phyloP scores from a whole-genome alignment of 192 early-diverging fungal species.

The Podila minutissima region DNA sequence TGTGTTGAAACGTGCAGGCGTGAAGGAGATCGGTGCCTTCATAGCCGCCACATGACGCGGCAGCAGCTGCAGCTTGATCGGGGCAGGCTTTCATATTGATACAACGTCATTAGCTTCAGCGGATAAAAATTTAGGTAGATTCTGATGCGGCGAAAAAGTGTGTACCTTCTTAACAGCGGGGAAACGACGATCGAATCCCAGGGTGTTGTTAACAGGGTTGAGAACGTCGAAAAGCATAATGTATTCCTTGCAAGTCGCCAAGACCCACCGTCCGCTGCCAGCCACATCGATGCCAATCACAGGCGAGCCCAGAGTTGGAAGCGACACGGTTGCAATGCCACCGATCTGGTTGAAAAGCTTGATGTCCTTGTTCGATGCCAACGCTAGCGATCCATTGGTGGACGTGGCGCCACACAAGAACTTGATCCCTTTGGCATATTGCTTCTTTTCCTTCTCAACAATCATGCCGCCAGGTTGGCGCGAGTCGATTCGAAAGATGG shows the following conservation, averaged over 20 bases:
- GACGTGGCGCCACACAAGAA: conserved; percentile 83
- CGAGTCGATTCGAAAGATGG: conserved; percentile 90
- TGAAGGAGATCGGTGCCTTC: conserved; percentile 72
- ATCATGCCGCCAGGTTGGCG: conserved; percentile 80
- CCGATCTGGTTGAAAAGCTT: conserved; percentile 83
- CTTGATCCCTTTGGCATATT: conserved; percentile 74
- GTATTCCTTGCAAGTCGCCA: conserved; percentile 91
- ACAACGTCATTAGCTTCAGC: not conserved
- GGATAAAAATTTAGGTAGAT: too few species aligned
- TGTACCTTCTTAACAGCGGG: conserved; percentile 68
- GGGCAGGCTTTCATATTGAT: conserved; percentile 48
- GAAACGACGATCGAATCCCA: conserved; percentile 77
- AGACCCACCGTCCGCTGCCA: conserved; percentile 81
- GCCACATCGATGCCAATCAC: conserved; percentile 92
- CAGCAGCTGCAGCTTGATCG: conserved; percentile 79
- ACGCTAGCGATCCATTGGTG: conserved; percentile 79
- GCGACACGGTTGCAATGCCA: conserved; percentile 80
- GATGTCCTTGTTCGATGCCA: conserved; percentile 88
- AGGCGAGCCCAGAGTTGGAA: conserved; percentile 89
- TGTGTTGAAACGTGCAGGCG: conserved; percentile 90
- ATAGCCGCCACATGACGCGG: conserved; percentile 91
- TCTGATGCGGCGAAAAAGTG: too few species aligned
- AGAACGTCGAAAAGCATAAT: conserved; percentile 82
- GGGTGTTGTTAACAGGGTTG: conserved; percentile 54
- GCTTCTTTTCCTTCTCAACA: conserved; percentile 72